Evolutionary conservation across 2,329 filamentous ascomycete genomes (phyloP).

Genomic region (Ophiostoma triangulosporum): DNA sequence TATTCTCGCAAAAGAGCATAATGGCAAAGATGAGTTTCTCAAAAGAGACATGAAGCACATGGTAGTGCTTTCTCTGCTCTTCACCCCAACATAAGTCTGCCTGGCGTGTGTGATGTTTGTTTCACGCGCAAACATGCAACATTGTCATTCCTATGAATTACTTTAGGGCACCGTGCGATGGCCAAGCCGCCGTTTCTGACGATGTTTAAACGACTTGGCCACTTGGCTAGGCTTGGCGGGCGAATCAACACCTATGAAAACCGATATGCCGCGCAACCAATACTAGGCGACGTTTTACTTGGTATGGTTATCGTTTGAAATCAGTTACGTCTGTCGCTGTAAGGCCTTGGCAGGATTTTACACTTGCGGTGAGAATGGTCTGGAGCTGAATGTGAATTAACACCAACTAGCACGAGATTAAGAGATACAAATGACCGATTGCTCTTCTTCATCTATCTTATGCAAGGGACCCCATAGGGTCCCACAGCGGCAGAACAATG

Average conservation of each 20-base stretch:
- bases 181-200: background rate
- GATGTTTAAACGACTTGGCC: background rate
- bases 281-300: background rate
- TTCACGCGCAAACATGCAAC: background rate
- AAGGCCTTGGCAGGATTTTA: no score
- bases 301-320: background rate
- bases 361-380: no score
- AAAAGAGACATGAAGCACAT: background rate
- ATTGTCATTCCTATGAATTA: background rate
- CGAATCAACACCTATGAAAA: background rate
- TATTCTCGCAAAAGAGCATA: background rate
- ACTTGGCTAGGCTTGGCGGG: background rate
- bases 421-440: no score
- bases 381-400: no score
- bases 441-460: no score
- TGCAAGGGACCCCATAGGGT: conserved; percentile 65
- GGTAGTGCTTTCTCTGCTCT: background rate
- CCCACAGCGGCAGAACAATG: conserved; percentile 61
- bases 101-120: background rate
- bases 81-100: background rate
- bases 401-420: no score
- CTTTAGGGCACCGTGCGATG: background rate
- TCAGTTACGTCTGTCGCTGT: no score
- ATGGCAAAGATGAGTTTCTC: background rate
- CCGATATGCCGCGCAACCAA: background rate